These are phyloP conservation scores for Ceratobasidium sp. DNA, from an alignment of 1,284 basidiomycete genomes.

Conservation along the genomic window DNA sequence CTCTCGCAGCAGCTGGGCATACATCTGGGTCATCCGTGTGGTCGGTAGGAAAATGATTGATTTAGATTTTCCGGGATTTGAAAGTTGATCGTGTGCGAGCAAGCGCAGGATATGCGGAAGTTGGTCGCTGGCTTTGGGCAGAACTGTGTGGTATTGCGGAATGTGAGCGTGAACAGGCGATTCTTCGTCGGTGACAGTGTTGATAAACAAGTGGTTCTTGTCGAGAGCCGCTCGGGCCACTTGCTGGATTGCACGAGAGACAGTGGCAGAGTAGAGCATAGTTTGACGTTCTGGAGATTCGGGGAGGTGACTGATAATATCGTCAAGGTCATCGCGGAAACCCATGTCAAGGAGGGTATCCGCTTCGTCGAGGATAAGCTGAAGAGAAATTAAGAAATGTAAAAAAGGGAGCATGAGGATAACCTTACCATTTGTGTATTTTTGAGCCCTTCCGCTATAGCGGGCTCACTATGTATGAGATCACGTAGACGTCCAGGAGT, in stretches of 20 bases:
- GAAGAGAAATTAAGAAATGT: conserved; percentile 31
- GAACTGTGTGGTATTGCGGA: conserved; percentile 85
- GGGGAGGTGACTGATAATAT: conserved; percentile 80
- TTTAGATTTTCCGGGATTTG: conserved; percentile 80
- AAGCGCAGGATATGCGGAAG: conserved; percentile 85
- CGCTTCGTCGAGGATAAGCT: conserved; percentile 95
- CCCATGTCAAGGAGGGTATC: conserved; percentile 97
- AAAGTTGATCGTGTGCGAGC: conserved; percentile 91
- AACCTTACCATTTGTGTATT: conserved; percentile 72
- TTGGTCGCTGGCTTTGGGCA: conserved; percentile 77
- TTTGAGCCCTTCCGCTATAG: conserved; percentile 68
- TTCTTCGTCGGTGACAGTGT: conserved; percentile 69
- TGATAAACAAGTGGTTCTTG: conserved; percentile 72
- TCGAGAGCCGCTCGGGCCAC: conserved; percentile 70
- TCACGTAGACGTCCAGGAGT: conserved; percentile 94
- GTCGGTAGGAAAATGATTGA: conserved; percentile 92
- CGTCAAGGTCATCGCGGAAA: conserved; percentile 91
- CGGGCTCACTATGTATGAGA: conserved; percentile 75
- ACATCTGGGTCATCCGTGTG: conserved; percentile 88
- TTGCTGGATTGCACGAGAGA: conserved; percentile 74
- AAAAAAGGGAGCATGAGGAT: conserved; percentile 26
- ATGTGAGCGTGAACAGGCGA: conserved; percentile 83
- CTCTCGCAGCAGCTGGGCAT: conserved; percentile 73
- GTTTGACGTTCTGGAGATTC: conserved; percentile 81
- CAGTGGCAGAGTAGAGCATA: conserved; percentile 92